These are phyloP conservation scores for Pythium aphanidermatum DNA, from an alignment of 352 stramenopile species.

Conservation along the genomic window DNA sequence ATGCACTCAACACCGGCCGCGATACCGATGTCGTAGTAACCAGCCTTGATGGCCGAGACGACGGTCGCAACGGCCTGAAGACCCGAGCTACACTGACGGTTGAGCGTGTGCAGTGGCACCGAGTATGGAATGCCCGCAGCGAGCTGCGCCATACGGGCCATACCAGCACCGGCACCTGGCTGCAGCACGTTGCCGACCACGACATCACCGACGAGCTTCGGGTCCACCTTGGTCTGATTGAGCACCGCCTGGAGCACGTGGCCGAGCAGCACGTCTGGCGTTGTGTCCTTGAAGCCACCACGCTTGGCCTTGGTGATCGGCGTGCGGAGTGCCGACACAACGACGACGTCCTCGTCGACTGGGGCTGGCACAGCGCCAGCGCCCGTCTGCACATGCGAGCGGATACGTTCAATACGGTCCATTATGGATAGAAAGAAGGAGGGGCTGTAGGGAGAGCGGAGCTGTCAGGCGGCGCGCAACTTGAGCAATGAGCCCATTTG, in stretches of 20 bases:
- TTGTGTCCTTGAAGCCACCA: conserved; percentile 90
- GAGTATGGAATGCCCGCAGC: conserved; percentile 70
- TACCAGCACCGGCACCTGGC: conserved; percentile 62
- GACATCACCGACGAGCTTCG: conserved; percentile 70
- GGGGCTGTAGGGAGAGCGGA: conserved; percentile 2
- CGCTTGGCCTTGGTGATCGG: conserved; percentile 83
- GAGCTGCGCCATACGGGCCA: conserved; percentile 80
- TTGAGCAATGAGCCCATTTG: neutral
- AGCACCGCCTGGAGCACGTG: conserved; percentile 81
- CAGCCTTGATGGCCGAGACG: conserved; percentile 67
- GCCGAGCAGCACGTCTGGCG: conserved; percentile 84
- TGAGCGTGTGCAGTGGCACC: conserved; percentile 69
- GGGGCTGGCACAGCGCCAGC: conserved; percentile 5
- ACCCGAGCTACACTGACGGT: conserved; percentile 85
- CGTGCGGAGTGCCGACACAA: conserved; percentile 80
- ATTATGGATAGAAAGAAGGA: conserved; percentile 19
- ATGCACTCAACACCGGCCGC: conserved; percentile 86
- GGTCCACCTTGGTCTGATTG: conserved; percentile 75
- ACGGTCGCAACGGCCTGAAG: conserved; percentile 82
- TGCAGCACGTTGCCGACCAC: conserved; percentile 85
- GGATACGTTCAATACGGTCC: conserved; percentile 73
- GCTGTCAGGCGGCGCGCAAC: neutral
- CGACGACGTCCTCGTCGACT: conserved; percentile 74
- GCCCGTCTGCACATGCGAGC: conserved; percentile 47
- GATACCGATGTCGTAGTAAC: conserved; percentile 84